Evolutionary conservation across 768 basidiomycete genomes (phyloP), one percentile per base, ranked within the genome.

Genomic region (Amanita fuliginea): DNA sequence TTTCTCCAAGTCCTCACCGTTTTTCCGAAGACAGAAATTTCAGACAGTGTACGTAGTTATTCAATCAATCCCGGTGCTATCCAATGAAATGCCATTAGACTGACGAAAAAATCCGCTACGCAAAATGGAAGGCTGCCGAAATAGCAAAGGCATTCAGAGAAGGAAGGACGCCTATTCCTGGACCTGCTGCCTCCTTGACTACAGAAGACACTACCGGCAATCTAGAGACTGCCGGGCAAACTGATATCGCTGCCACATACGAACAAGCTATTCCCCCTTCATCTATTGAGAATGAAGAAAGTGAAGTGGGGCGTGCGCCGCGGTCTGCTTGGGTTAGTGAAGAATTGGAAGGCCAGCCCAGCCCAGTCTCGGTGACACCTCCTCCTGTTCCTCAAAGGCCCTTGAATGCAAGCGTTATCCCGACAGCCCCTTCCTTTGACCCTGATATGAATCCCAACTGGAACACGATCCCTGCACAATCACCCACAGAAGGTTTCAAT

Each of bases 81-180:
- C 13, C 7, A 2, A 28, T 16, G 22, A 32, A 5, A 34, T 6
- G 13, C 13, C 21, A 11, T 33, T 55, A 95, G 90, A 78, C 80
- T 54, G 82, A 82, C 56, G 86, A 86, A 54, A 98, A 96, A 65
- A 78, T 95, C 32, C 82, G 80, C 49, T 99, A 98, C 66, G 79
- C 93, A 3, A 91, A 96, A 63, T 99, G 96, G 94, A 97, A 97
- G 63, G 95, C 95, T 33, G 84, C 86, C 10, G 92, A 96, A 54
- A 93, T 98, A 16, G 81, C 89, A 14, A 97, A 89, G 64, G 93
- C 95, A 1, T 77, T 93, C 60, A 81, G 94, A n/a, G 95, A 97
- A 63, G 94, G 96, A 4, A 77, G 87, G 18, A 79, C 75, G 56
- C 93, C 95, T 8, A 67, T 71, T 1, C 78, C 93, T 1, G 95